Conservation (phyloP, 1,284 basidiomycete genomes). For the Irpex sp. region DNA sequence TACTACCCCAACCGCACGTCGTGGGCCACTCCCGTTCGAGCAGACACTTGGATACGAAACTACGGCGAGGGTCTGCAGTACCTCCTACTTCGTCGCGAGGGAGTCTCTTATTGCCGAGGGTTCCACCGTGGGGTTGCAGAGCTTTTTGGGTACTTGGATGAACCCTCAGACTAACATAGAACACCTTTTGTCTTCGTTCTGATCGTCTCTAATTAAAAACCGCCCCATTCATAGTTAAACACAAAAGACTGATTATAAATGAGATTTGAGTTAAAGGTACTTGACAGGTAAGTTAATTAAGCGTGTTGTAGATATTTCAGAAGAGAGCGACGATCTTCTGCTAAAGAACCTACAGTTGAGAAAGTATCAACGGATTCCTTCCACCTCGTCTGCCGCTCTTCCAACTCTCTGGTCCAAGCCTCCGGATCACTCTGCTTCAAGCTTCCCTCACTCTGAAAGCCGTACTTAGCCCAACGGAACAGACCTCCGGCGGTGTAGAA, state of each 20-base stretch:
- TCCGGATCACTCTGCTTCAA: neutral
- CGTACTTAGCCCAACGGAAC: constrained; percentile 23
- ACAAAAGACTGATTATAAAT: no score
- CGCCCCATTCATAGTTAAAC: no score
- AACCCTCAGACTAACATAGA: no score
- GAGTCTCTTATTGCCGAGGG: neutral
- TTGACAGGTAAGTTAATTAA: no score
- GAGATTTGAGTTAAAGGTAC: no score
- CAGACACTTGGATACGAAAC: neutral
- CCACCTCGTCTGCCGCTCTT: neutral
- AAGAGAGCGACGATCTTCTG: no score
- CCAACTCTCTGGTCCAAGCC: neutral
- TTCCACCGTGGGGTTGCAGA: neutral
- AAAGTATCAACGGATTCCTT: neutral
- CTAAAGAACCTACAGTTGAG: no score
- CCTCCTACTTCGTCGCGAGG: neutral
- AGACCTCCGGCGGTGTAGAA: constrained; percentile 22
- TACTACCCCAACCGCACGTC: neutral
- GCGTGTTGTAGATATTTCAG: no score
- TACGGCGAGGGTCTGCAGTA: neutral
- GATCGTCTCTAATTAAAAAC: no score
- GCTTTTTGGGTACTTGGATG: no score
- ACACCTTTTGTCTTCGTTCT: no score
- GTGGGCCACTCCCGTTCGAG: neutral
- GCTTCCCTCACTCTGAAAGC: constrained; percentile 1